phyloP scores from a whole-genome alignment of 352 stramenopile species.

The Pythium scleroteichum region DNA sequence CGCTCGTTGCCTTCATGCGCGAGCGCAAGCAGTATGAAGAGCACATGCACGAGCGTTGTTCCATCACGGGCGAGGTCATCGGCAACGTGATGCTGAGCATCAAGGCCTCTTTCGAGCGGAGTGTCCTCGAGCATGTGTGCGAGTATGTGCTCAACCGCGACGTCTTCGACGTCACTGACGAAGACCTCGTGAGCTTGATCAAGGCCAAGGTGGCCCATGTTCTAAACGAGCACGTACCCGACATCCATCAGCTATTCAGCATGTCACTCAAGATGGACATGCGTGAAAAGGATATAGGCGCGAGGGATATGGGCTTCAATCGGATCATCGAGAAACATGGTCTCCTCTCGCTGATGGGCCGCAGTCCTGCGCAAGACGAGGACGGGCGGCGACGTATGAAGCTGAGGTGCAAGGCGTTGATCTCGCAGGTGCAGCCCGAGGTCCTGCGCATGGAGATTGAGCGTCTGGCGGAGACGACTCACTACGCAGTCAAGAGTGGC shows the following conservation, averaged over 20 bases:
- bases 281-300: not conserved
- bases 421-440: not conserved
- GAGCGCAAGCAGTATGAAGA: constrained; percentile 11
- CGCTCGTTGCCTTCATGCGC: not conserved
- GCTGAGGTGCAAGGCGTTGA: constrained; percentile 1
- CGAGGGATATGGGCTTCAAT: not conserved
- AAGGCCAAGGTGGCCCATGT: constrained; percentile 2
- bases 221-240: constrained; percentile 9
- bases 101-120: not conserved
- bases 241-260: not conserved
- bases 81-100: not conserved
- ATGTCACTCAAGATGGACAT: constrained; percentile 8
- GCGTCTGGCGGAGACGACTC: not conserved
- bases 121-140: constrained; percentile 15
- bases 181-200: constrained; percentile 18
- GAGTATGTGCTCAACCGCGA: constrained; percentile 26
- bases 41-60: constrained; percentile 1
- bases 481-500: not conserved
- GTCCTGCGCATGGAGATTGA: constrained; percentile 6
- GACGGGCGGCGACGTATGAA: not conserved
- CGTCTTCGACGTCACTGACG: constrained; percentile 16
- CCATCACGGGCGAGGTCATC: constrained; percentile 1
- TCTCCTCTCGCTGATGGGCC: not conserved
- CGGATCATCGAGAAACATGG: constrained; percentile 10
- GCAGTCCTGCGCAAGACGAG: not conserved